phyloP scores from a whole-genome alignment of 1,284 basidiomycete species.

The Irpex sp. region DNA sequence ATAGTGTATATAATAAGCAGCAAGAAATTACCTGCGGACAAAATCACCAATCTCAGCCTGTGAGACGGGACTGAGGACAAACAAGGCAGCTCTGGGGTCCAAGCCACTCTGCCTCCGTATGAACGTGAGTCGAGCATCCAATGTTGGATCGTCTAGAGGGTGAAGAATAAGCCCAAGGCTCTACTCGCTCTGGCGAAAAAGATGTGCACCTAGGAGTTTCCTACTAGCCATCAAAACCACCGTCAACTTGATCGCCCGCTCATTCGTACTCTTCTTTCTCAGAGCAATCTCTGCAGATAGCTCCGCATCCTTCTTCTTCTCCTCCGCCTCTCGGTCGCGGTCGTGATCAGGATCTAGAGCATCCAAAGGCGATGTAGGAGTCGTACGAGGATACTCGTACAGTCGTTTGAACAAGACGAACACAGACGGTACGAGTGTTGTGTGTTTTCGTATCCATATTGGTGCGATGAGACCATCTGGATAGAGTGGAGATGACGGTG shows the following conservation, averaged over 20 bases:
- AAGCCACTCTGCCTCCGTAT: conserved; percentile 86
- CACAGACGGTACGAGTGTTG: conserved; percentile 85
- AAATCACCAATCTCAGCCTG: conserved; percentile 82
- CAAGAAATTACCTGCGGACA: conserved; percentile 56
- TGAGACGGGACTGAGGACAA: conserved; percentile 91
- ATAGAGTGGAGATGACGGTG: conserved; percentile 82
- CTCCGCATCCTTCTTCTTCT: conserved; percentile 69
- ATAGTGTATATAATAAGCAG: not conserved
- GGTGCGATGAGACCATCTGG: conserved; percentile 96
- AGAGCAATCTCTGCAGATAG: conserved; percentile 76
- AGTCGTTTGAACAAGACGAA: conserved; percentile 89
- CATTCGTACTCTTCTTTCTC: conserved; percentile 75
- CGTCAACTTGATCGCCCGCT: conserved; percentile 90
- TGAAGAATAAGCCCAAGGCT: not conserved
- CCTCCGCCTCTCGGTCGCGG: conserved; percentile 58
- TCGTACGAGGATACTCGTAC: conserved; percentile 55
- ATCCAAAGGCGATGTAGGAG: conserved; percentile 49
- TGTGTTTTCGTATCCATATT: conserved; percentile 96
- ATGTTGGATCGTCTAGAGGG: conserved; percentile 68
- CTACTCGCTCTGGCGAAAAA: not conserved
- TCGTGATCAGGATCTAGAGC: conserved; percentile 48
- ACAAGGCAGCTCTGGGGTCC: conserved; percentile 88
- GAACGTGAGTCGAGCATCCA: conserved; percentile 82
- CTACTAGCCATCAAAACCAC: conserved; percentile 91
- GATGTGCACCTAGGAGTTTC: conserved; percentile 67